Base-by-base conservation (phyloP, 169 alveolate genomes). In the Eimeria zaria region DNA sequence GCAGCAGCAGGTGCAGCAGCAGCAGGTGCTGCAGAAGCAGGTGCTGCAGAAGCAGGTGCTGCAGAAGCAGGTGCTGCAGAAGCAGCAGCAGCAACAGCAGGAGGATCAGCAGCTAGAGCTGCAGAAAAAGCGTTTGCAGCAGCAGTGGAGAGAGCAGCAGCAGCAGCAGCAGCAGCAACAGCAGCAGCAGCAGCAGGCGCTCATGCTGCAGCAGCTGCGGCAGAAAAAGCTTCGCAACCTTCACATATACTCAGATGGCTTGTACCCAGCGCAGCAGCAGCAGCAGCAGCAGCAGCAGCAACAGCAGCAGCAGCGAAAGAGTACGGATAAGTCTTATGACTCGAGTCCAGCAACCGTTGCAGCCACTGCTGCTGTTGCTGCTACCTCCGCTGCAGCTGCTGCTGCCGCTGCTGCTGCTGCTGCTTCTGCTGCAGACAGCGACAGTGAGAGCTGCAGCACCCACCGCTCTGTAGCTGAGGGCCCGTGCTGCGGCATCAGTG, bases 181-280 rank as follows among this genome's bases (percentile, higher is more conserved):
- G 87, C 87, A 76, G 87, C 87, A 76, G 87, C 87, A 76, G 44
- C 60, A 46, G 55, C 64, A 44, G 51, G 87, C 30, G 36, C 87
- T 18, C 22, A 3, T 44, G 87, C 87, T 44, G 62, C 22, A 41
- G 20, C 64, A 76, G 36, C 87, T 76, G 87, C 87, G 24, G 51
- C 87, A 76, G 39, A 39, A 76, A 18, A 62, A 76, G 33, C 87
- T 46, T 22, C 64, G 55, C 11, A 39, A 18, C 87, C 55, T 39
- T 18, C 87, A 76, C 87, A 76, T 39, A 76, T 76, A 76, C 60
- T 76, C 87, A 11, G 87, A 76, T 18, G 87, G 87, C 24, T 7
- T 76, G 33, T 33, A 41, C 44, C 62, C 48, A 41, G 55, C 12
- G 87, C 64, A 41, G 64, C 87, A 41, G 64, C 87, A 36, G 48